Evolutionary conservation across 2,329 filamentous ascomycete genomes (phyloP).

Genomic region (Cordyceps tenuipes): DNA sequence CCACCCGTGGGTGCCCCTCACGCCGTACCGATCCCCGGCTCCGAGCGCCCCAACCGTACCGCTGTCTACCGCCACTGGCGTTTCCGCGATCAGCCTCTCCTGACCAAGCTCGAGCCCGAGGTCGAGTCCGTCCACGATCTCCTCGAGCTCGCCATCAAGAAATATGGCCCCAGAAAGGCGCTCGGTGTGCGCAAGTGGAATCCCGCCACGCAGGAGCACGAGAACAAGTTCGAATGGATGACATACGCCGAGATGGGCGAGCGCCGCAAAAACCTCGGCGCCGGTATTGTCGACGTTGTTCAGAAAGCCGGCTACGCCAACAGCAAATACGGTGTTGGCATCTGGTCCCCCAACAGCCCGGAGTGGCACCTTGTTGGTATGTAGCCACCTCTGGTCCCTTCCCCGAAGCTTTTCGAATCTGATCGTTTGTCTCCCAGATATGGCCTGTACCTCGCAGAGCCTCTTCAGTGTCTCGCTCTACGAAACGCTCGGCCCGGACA

Average conservation of each 20-base stretch:
- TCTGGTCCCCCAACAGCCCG: slow-evolving; percentile 79
- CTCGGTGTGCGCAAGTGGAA: slow-evolving; percentile 79
- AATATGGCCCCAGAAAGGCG: slow-evolving; percentile 59
- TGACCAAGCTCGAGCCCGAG: slow-evolving; percentile 64
- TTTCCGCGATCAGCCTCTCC: slow-evolving; percentile 60
- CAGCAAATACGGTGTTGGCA: slow-evolving; percentile 63
- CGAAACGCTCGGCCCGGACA: slow-evolving; percentile 89
- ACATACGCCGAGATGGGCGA: slow-evolving; percentile 72
- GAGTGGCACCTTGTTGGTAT: slow-evolving; percentile 79
- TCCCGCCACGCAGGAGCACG: slow-evolving; percentile 60
- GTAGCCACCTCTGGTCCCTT: slow-evolving; percentile 14
- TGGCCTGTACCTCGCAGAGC: slow-evolving; percentile 79
- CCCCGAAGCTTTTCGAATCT: background rate
- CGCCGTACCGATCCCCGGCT: slow-evolving; percentile 67
- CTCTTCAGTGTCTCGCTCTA: slow-evolving; percentile 91
- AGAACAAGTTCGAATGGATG: slow-evolving; percentile 71
- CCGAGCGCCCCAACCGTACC: slow-evolving; percentile 62
- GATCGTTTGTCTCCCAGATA: slow-evolving; percentile 43
- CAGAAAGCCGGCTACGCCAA: slow-evolving; percentile 55
- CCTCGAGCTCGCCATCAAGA: slow-evolving; percentile 61
- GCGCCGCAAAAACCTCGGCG: slow-evolving; percentile 76
- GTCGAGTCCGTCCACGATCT: slow-evolving; percentile 68
- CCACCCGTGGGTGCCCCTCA: slow-evolving; percentile 73
- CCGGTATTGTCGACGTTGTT: slow-evolving; percentile 76
- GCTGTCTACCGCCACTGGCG: slow-evolving; percentile 78